Evolutionary conservation across 352 stramenopile genomes (phyloP).

Genomic region (Plasmopara viticola): DNA sequence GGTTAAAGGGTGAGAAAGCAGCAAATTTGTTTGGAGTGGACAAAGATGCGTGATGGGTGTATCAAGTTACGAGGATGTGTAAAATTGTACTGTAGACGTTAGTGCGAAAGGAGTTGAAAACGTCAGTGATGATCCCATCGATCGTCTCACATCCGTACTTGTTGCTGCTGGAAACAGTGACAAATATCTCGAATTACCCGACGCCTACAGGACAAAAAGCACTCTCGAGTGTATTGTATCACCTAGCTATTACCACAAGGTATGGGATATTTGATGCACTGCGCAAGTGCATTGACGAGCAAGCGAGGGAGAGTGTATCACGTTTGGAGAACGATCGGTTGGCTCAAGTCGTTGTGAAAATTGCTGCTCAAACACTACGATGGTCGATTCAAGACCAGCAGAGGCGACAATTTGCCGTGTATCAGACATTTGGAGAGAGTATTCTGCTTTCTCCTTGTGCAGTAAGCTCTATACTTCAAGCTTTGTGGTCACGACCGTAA

Average conservation of each 20-base stretch:
- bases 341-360: slow-evolving; percentile 24
- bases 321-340: slow-evolving; percentile 21
- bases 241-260: slow-evolving; percentile 7
- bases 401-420: slow-evolving; percentile 5
- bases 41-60: too few relatives aligned
- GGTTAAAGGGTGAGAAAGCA: too few relatives aligned
- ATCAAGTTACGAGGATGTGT: too few relatives aligned
- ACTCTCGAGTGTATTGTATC: too few relatives aligned
- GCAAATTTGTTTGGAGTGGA: too few relatives aligned
- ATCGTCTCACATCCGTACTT: too few relatives aligned
- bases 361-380: slow-evolving; percentile 18
- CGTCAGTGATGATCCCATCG: too few relatives aligned
- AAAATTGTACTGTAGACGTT: too few relatives aligned
- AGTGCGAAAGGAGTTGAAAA: too few relatives aligned
- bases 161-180: too few relatives aligned
- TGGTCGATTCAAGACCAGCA: slow-evolving; percentile 8
- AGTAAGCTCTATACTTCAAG: slow-evolving; percentile 17
- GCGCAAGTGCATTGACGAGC: slow-evolving; percentile 22
- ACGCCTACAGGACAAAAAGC: too few relatives aligned
- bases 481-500: slow-evolving; percentile 10
- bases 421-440: slow-evolving; percentile 23
- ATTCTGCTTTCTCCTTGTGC: slow-evolving; percentile 23
- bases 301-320: slow-evolving; percentile 9
- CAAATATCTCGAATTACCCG: too few relatives aligned
- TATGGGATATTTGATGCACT: slow-evolving; percentile 34